Evolutionary conservation across 441 rosid genomes (phyloP).

Genomic region (Pelargonium citronellum): DNA sequence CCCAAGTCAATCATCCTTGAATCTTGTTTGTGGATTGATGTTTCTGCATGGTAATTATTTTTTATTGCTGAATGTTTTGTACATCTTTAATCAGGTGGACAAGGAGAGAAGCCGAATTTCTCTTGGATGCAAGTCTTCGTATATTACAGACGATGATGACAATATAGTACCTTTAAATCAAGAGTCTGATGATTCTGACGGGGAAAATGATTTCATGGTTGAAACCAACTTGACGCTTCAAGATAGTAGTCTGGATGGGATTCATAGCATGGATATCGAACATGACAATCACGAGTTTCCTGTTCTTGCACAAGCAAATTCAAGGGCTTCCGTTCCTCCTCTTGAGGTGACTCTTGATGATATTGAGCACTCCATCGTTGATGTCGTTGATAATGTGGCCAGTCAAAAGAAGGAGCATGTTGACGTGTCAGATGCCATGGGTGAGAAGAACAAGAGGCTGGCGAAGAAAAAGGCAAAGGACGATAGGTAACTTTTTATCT

Average conservation of each 20-base stretch:
- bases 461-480: constrained; percentile 65
- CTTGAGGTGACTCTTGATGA: constrained; percentile 78
- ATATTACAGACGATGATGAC: constrained; percentile 30
- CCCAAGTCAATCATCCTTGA: no score
- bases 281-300: constrained; percentile 37
- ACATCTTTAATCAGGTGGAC: constrained; percentile 51
- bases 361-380: constrained; percentile 43
- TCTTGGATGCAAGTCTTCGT: constrained; percentile 79
- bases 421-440: constrained; percentile 24
- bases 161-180: constrained; percentile 29
- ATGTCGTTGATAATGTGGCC: constrained; percentile 31
- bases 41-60: constrained; percentile 11
- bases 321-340: constrained; percentile 75
- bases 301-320: constrained; percentile 55
- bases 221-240: constrained; percentile 21
- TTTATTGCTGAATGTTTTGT: constrained; percentile 19
- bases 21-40: not conserved
- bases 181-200: constrained; percentile 38
- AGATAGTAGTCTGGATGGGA: constrained; percentile 26
- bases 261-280: constrained; percentile 30
- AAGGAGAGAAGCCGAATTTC: constrained; percentile 78
- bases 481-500: constrained; percentile 44
- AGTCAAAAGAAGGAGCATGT: constrained; percentile 31
- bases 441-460: constrained; percentile 46
- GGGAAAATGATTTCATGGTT: constrained; percentile 34